Evolutionary conservation across 345 rosid genomes (phyloP), one percentile per base, ranked within the genome.

Genomic region (Lepidium aucheri): DNA sequence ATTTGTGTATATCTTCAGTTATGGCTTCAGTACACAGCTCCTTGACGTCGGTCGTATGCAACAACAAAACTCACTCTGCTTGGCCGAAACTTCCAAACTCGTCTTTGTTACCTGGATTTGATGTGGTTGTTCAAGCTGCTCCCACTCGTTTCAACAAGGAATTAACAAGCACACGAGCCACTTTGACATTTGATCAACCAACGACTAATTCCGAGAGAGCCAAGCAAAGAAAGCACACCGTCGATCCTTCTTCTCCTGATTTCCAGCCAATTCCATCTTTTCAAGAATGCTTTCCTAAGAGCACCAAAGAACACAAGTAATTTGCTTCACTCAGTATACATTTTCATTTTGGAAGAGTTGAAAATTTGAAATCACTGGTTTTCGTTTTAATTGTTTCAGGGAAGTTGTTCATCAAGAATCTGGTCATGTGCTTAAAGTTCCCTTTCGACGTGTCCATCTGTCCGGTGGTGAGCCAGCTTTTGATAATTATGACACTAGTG

Each of bases 401-500:
- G 97, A 94, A 60, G 81, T 87, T 69, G 60, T 75, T 77, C 97
- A 91, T 70, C 86, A 89, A 65, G 79, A 87, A 78, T 78, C 97
- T 40, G 95, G 95, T 11, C 91, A 91, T 79, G 78, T 80, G 3
- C 92, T 94, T 63, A 85, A 87, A 79, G 93, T 95, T 75, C 98
- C 99, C 7, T 91, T 95, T 53, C 78, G 99, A 45, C 79, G 91
- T 66, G 83, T 95, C 26, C 91, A 83, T 72, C 77, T 95, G 77
- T 77, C 87, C 60, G 99, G 99, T 55, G 88, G 79, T 78, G 98
- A 87, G 63, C 90, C 96, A 7, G 63, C 73, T 58, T 95, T 95
- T 50, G 96, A 91, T 78, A 85, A 64, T 22, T 95, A 95, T 68
- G 98, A 95, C 74, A 95, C 99, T 53, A 91, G 98, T 64, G 99